phyloP scores from a whole-genome alignment of 1,139 yeast species.

The Hansenula sp. region DNA sequence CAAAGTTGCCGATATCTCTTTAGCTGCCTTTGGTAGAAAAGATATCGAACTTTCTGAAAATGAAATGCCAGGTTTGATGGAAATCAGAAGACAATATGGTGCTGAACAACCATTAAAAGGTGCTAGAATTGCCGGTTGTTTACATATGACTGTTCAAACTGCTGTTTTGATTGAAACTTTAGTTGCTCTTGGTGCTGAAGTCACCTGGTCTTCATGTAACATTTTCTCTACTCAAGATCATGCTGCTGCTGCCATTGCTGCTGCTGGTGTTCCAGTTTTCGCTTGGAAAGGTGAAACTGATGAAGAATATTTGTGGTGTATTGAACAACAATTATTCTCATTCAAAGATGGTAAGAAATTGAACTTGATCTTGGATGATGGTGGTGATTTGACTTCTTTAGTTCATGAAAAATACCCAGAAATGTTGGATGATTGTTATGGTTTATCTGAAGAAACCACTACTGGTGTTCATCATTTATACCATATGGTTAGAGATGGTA shows the following conservation, averaged over 20 bases:
- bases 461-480: constrained; percentile 99
- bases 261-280: constrained; percentile 98
- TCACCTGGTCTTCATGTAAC: constrained; percentile 99
- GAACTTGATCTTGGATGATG: constrained; percentile 97
- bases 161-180: constrained; percentile 98
- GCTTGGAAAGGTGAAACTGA: constrained; percentile 99
- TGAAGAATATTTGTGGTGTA: constrained; percentile 99
- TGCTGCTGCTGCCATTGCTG: constrained; percentile 99
- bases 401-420: constrained; percentile 99
- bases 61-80: constrained; percentile 99
- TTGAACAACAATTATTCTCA: constrained; percentile 97
- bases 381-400: constrained; percentile 97
- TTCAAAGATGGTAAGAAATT: constrained; percentile 96
- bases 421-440: constrained; percentile 91
- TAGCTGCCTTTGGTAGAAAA: constrained; percentile 99
- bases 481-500: constrained; percentile 89
- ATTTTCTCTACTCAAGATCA: constrained; percentile 99
- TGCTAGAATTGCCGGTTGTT: constrained; percentile 98
- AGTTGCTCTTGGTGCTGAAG: constrained; percentile 98
- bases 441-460: constrained; percentile 99
- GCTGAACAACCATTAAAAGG: constrained; percentile 94
- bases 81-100: constrained; percentile 93
- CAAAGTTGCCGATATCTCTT: constrained; percentile 97
- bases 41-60: constrained; percentile 99
- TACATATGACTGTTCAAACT: constrained; percentile 99